Base-by-base conservation (phyloP, 176 grass and related monocot species). In the Pharus latifolius region DNA sequence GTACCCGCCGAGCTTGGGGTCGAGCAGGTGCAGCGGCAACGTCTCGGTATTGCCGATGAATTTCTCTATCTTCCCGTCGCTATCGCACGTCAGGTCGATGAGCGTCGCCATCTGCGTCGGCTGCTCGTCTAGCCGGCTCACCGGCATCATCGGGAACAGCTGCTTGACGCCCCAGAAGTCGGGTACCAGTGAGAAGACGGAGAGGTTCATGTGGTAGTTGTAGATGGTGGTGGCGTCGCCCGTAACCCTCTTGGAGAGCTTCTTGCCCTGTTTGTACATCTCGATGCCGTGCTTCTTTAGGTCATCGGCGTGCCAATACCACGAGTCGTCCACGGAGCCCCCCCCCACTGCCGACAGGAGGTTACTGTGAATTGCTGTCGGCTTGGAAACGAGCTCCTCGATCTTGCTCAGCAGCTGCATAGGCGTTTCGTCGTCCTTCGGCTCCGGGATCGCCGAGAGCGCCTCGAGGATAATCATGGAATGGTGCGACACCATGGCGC, bases 181-280 rank as follows among this genome's bases (percentile, higher is more conserved):
- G 0, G 82, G 67, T 3, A 52, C 24, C 14, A 79, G 60, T 6
- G 75, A 78, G 67, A 84, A 84, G 35, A 84, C 7, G 38, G 75
- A 84, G 28, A 84, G 66, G 69, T 84, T 84, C 68, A 73, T 60
- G 76, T 84, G 66, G 82, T 84, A 84, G 67, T 41, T 64, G 3
- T 68, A 69, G 51, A 47, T 40, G 17, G 4, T 23, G 20, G 3
- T 47, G 7, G 18, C 14, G 13, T 31, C 75, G 5, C 15, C 9
- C 6, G 25, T 26, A 22, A 67, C 7, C 28, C 52, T 65, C 63
- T 78, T 68, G 13, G 51, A 56, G 6, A 68, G 75, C 35, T 66
- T 54, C 51, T 26, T 58, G 40, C 26, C 29, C 3, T 48, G 51
- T 35, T 48, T 67, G 61, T 56, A 68, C 24, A 58, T 33, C 50